Evolutionary conservation across 208 protist species (phyloP), one percentile per base, ranked within the genome.

Genomic region (Kentomonas sorsogonicus): DNA sequence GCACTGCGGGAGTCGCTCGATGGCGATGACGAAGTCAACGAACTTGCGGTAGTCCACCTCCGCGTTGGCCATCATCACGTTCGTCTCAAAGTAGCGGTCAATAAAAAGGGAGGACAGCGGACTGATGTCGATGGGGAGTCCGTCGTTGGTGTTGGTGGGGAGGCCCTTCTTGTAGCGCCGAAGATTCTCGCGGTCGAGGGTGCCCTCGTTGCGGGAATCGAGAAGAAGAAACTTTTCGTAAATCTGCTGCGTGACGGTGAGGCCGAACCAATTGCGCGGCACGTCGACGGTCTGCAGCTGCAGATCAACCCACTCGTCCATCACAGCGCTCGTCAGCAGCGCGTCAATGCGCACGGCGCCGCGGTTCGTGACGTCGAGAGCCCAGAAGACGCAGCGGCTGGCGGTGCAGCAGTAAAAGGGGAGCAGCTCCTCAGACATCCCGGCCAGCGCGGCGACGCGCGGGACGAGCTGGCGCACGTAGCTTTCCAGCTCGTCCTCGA

Each of bases 11-110:
- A 93, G 75, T 64, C 93, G 74, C 45, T 94, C 83, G 22, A 89
- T 76, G 13, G 89, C 88, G 16, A 97, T 76, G 0, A 95, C 83
- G 65, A 97, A 97, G 71, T 96, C 88, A 1, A 97, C 84, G 74
- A 94, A 97, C 39, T 89, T 90, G 20, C 91, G 84, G 67, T 91
- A 97, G 71, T 97, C 93, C 64, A 97, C 71, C 62, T 96, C 87
- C 18, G 76, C 74, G 18, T 74, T 75, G 18, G 85, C 74, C 70
- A 90, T 92, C 65, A 89, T 87, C 11, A 85, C 79, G 63, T 82
- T 90, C 20, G 86, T 94, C 44, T 96, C 86, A 50, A 97, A 96
- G 64, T 90, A 89, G 34, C 89, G 81, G 29, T 95, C 79, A 60
- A 97, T 80, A 34, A 97, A 97, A 26, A 90, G 61, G 25, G 71